Conservation (phyloP, 106 monocot genomes). For the Acorus gramineus region DNA sequence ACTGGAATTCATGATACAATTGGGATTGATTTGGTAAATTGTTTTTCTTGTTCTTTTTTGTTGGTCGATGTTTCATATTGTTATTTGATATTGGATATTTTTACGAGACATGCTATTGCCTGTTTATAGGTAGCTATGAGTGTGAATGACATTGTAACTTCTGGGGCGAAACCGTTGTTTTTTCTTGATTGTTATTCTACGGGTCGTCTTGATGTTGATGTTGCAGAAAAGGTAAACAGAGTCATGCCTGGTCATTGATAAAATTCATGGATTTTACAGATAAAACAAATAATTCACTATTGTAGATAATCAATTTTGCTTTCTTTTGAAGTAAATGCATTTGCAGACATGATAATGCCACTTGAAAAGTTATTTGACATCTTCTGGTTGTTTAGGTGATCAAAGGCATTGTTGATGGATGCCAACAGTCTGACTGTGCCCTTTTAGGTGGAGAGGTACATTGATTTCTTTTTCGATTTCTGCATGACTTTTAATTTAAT, state of each 20-base stretch:
- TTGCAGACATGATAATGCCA: neutral
- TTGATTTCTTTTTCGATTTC: neutral
- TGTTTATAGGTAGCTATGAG: constrained; percentile 85
- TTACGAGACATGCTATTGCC: neutral
- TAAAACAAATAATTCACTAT: too few relatives aligned
- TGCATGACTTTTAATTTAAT: neutral
- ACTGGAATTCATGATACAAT: constrained; percentile 92
- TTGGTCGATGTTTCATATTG: neutral
- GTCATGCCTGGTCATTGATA: neutral
- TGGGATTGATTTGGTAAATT: constrained; percentile 83
- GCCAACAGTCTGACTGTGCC: constrained; percentile 78
- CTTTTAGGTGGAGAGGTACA: constrained; percentile 93
- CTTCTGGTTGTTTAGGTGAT: constrained; percentile 42
- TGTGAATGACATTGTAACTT: constrained; percentile 96
- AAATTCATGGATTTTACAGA: too few relatives aligned
- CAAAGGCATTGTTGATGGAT: constrained; percentile 92
- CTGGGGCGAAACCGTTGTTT: constrained; percentile 91
- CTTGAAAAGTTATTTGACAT: neutral
- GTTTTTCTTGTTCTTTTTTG: neutral
- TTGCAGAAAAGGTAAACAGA: constrained; percentile 71
- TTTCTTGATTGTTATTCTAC: constrained; percentile 95
- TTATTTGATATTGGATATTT: neutral
- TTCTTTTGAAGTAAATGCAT: neutral
- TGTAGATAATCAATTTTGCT: too few relatives aligned
- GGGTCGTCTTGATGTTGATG: constrained; percentile 86